Percentiles rank a stretch among this genome's conserved stretches.
Conservation (phyloP, 2,329 filamentous ascomycete genomes). For the Penicillium sp. region DNA sequence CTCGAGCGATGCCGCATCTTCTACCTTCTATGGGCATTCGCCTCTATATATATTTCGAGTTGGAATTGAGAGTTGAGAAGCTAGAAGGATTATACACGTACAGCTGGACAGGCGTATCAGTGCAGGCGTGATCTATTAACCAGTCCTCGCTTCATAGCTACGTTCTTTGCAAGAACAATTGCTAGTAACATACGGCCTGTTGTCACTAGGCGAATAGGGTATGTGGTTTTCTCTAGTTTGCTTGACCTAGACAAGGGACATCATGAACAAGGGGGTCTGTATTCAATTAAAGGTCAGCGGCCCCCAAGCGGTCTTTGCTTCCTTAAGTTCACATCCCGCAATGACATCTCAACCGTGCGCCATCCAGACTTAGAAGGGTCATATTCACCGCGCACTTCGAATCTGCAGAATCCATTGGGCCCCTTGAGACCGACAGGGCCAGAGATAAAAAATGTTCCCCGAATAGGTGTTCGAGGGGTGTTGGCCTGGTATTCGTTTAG, state of each 20-base stretch:
- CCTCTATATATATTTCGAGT: no score
- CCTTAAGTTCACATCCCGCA: conserved; percentile 32
- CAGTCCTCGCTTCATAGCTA: background rate
- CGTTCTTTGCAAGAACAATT: no score
- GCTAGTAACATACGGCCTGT: background rate
- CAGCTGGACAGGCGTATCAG: no score
- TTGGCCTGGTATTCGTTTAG: conserved; percentile 25
- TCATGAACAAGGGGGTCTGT: background rate
- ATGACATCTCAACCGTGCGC: conserved; percentile 30
- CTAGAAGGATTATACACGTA: no score
- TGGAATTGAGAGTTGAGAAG: no score
- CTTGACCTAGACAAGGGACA: background rate
- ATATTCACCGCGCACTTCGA: conserved; percentile 39
- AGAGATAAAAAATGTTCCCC: conserved; percentile 35
- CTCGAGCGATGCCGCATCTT: background rate
- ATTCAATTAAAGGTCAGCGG: background rate
- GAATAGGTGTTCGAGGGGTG: conserved; percentile 23
- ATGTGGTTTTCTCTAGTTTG: background rate
- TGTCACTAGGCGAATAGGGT: background rate
- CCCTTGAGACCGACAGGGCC: conserved; percentile 37
- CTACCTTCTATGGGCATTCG: no score
- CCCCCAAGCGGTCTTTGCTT: conserved; percentile 26
- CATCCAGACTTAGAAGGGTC: conserved; percentile 31
- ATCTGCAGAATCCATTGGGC: conserved; percentile 34
- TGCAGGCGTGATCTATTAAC: background rate